Percentiles rank a stretch among this genome's conserved stretches.
phyloP scores from a whole-genome alignment of 306 rosid genomes.

The Cicer chorassanicum region DNA sequence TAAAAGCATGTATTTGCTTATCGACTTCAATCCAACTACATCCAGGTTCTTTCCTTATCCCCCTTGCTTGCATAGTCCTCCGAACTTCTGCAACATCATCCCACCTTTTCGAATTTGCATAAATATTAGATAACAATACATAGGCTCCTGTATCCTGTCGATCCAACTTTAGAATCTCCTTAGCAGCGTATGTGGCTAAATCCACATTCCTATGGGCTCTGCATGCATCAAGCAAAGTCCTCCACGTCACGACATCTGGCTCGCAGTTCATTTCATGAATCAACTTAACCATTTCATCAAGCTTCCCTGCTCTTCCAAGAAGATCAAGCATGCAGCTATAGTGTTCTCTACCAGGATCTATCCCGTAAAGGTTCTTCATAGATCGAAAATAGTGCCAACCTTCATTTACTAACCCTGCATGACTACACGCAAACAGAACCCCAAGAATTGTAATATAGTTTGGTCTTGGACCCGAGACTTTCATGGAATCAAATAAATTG shows the following conservation, averaged over 20 bases:
- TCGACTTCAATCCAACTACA: constrained; percentile 95
- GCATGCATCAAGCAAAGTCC: constrained; percentile 88
- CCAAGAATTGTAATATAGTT: constrained; percentile 82
- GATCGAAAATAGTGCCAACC: constrained; percentile 77
- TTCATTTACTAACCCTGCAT: constrained; percentile 78
- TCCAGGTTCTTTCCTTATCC: constrained; percentile 85
- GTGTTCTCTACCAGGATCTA: constrained; percentile 81
- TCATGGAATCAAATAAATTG: constrained; percentile 71
- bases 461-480: constrained; percentile 65
- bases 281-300: constrained; percentile 69
- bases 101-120: constrained; percentile 82
- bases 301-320: constrained; percentile 92
- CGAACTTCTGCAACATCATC: constrained; percentile 74
- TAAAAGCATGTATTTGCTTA: constrained; percentile 75
- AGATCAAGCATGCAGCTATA: constrained; percentile 88
- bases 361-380: constrained; percentile 73
- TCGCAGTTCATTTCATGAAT: constrained; percentile 69
- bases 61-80: constrained; percentile 64
- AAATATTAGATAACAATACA: constrained; percentile 73
- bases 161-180: constrained; percentile 70
- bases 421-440: constrained; percentile 92
- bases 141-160: constrained; percentile 81
- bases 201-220: constrained; percentile 70
- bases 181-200: constrained; percentile 75
- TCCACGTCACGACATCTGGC: constrained; percentile 90